Conservation (phyloP, 2,329 filamentous ascomycete species). For the Arthrinium puccinioides region DNA sequence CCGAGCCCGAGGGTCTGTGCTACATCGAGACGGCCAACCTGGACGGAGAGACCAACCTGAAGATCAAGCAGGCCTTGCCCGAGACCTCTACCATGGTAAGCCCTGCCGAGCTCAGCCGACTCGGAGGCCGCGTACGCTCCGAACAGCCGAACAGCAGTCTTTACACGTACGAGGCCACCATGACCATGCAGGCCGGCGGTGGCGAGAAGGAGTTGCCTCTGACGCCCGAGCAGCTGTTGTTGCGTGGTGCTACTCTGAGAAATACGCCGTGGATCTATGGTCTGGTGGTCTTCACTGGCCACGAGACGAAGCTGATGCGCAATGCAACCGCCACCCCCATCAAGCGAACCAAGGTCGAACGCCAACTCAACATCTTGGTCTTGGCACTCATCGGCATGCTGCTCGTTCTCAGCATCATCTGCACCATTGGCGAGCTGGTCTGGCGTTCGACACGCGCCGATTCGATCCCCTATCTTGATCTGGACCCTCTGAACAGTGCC, state of each 20-base stretch:
- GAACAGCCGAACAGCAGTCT: conserved; percentile 98
- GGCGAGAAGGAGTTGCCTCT: conserved; percentile 89
- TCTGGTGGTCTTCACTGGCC: conserved; percentile 91
- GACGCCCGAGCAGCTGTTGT: conserved; percentile 84
- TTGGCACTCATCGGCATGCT: conserved; percentile 82
- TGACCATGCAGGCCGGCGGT: conserved; percentile 84
- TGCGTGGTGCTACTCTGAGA: conserved; percentile 86
- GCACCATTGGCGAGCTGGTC: conserved; percentile 84
- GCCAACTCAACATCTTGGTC: conserved; percentile 88
- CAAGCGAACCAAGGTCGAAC: conserved; percentile 93
- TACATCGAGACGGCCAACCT: conserved; percentile 98
- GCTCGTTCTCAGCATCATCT: conserved; percentile 76
- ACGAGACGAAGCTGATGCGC: conserved; percentile 98
- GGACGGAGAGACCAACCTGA: conserved; percentile 95
- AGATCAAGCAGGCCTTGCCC: conserved; percentile 95
- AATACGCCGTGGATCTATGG: conserved; percentile 98
- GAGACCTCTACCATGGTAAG: conserved; percentile 88
- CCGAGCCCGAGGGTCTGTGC: conserved; percentile 93
- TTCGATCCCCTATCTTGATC: conserved; percentile 65
- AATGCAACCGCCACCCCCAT: conserved; percentile 96
- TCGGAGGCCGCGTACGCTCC: conserved; percentile 81
- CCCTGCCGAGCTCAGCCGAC: conserved; percentile 72
- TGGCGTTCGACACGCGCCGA: conserved; percentile 57
- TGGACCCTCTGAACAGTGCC: conserved; percentile 52
- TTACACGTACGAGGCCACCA: conserved; percentile 94